phyloP scores from a whole-genome alignment of 2,329 filamentous ascomycete species.

The Nigrospora sphaerica region DNA sequence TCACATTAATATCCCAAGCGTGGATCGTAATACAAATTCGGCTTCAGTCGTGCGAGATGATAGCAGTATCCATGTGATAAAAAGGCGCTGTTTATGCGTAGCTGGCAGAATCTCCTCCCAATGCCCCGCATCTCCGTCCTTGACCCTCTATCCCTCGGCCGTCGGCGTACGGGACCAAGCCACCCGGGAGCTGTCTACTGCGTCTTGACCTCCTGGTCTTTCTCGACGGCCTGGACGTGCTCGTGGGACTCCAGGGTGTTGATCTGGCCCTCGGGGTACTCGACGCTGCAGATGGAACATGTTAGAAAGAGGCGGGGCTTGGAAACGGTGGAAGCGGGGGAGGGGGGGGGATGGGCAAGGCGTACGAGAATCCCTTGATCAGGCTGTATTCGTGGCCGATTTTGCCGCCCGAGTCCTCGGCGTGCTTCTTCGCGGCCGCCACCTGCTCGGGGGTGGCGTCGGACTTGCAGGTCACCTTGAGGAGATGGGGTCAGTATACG shows the following conservation, averaged over 20 bases:
- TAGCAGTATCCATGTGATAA: background rate
- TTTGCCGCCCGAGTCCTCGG: slow-evolving; percentile 68
- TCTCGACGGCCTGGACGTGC: slow-evolving; percentile 68
- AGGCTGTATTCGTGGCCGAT: slow-evolving; percentile 78
- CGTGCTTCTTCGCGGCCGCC: slow-evolving; percentile 67
- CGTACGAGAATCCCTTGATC: slow-evolving; percentile 91
- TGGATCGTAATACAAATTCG: too few relatives aligned
- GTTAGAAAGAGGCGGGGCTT: slow-evolving; percentile 2
- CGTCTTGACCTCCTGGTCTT: slow-evolving; percentile 61
- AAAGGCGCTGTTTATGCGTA: background rate
- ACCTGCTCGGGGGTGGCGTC: slow-evolving; percentile 61
- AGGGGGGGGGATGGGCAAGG: slow-evolving; percentile 10
- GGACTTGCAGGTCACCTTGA: slow-evolving; percentile 72
- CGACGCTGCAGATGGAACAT: slow-evolving; percentile 47
- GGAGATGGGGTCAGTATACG: background rate
- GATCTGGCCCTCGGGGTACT: slow-evolving; percentile 62
- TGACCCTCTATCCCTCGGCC: background rate
- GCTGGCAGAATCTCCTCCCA: background rate
- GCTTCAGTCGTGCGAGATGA: too few relatives aligned
- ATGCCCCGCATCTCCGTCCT: background rate
- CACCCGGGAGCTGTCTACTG: slow-evolving; percentile 46
- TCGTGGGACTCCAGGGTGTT: slow-evolving; percentile 60
- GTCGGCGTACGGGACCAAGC: background rate
- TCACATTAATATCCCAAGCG: too few relatives aligned
- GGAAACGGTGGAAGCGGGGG: background rate